Conservation (phyloP, 148 eudicot species). For the Fagopyrum homotropicum region DNA sequence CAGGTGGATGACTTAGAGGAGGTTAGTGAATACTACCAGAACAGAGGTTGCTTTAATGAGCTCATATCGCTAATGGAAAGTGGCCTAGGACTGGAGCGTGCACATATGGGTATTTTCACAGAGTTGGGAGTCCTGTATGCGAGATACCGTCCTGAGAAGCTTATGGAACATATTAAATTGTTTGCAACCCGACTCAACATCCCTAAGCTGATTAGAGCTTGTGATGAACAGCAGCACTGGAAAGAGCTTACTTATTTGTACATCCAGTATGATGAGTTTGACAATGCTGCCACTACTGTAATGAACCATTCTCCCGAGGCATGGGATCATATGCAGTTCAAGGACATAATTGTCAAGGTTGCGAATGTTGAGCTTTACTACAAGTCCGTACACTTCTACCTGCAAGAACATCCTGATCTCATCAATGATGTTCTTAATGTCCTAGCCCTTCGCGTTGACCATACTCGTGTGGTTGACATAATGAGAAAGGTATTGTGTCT, state of each 20-base stretch:
- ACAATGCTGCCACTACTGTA: constrained; percentile 50
- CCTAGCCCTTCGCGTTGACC: constrained; percentile 93
- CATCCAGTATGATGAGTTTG: constrained; percentile 91
- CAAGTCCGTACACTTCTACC: constrained; percentile 94
- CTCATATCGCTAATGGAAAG: constrained; percentile 95
- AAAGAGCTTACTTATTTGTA: constrained; percentile 84
- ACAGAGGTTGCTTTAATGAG: constrained; percentile 96
- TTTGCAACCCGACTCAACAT: constrained; percentile 91
- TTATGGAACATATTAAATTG: constrained; percentile 94
- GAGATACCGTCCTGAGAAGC: constrained; percentile 92
- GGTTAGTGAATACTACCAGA: constrained; percentile 93
- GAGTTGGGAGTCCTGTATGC: constrained; percentile 97
- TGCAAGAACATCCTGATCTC: constrained; percentile 96
- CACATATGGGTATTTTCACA: constrained; percentile 96
- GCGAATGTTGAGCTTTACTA: constrained; percentile 96
- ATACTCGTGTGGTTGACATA: constrained; percentile 93
- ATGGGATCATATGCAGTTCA: constrained; percentile 50
- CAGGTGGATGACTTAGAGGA: constrained; percentile 97
- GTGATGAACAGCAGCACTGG: constrained; percentile 98
- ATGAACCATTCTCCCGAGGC: constrained; percentile 51
- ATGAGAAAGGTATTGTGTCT: constrained; percentile 70
- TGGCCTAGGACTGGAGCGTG: constrained; percentile 95
- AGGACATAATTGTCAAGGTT: constrained; percentile 74
- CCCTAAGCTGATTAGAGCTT: constrained; percentile 92
- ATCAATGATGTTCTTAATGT: constrained; percentile 88